phyloP scores from a whole-genome alignment of 2,329 filamentous ascomycete species.

The Aspergillus sp. region DNA sequence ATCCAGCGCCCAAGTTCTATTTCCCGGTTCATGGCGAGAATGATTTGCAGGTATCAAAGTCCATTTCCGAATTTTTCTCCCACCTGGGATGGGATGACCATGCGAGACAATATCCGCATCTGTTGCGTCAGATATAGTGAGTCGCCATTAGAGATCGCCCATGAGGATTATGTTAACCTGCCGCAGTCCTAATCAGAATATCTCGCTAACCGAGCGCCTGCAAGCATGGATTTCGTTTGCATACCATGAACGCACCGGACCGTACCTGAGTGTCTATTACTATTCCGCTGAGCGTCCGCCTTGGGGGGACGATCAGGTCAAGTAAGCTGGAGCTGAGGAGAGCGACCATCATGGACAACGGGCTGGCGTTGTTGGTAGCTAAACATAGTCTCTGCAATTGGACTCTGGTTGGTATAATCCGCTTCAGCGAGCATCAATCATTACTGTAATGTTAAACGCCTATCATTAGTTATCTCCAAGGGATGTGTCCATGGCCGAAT shows the following conservation, averaged over 20 bases:
- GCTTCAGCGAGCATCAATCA: no score
- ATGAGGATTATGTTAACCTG: background rate
- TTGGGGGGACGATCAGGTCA: background rate
- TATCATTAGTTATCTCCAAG: no score
- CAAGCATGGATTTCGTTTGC: conserved; percentile 13
- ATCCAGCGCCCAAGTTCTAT: conserved; percentile 10
- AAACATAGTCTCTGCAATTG: no score
- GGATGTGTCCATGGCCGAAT: no score
- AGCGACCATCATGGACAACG: no score
- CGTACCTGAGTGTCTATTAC: conserved; percentile 14
- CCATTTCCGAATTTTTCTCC: conserved; percentile 1
- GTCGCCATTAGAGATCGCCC: background rate
- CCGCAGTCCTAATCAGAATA: conserved; percentile 3
- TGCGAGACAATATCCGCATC: background rate
- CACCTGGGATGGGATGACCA: background rate
- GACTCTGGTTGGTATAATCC: no score
- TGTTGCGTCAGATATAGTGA: background rate
- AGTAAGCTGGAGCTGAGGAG: background rate
- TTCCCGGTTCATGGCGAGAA: conserved; percentile 11
- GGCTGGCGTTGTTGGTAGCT: no score
- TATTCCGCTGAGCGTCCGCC: conserved; percentile 5
- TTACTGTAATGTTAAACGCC: no score
- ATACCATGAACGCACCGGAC: conserved; percentile 10
- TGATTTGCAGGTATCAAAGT: conserved; percentile 1
- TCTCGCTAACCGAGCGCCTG: conserved; percentile 2